A percentile compares a stretch with the other conserved stretches of the same genome.
phyloP scores from a whole-genome alignment of 176 grass and related monocot species.

The Aechmea fasciata region DNA sequence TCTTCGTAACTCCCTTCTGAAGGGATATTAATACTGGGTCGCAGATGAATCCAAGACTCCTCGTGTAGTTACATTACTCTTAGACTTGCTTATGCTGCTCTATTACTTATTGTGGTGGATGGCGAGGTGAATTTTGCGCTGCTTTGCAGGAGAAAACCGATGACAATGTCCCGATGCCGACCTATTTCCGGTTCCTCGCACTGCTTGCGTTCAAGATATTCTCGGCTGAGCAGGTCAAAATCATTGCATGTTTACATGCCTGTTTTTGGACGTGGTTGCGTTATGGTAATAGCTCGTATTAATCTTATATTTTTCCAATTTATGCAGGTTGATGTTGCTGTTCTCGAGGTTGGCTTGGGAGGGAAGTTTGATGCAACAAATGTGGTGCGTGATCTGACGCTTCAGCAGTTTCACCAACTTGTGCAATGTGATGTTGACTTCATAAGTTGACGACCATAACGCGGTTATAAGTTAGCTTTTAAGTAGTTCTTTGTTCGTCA shows the following conservation, averaged over 20 bases:
- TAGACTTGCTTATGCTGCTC: neutral
- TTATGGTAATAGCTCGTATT: neutral
- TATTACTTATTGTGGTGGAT: conserved; percentile 16
- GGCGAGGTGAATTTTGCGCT: conserved; percentile 19
- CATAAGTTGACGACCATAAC: neutral
- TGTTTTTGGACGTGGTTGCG: neutral
- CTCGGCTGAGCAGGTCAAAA: conserved; percentile 67
- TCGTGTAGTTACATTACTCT: neutral
- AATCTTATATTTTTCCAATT: conserved; percentile 6
- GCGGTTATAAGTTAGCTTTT: neutral
- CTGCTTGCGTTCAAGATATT: conserved; percentile 93
- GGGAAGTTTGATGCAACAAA: conserved; percentile 96
- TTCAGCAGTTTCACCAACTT: conserved; percentile 6
- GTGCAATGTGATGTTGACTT: neutral
- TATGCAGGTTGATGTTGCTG: conserved; percentile 81
- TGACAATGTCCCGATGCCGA: conserved; percentile 89
- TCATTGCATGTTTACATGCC: neutral
- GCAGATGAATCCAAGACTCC: conserved; percentile 12
- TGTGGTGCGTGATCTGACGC: conserved; percentile 43
- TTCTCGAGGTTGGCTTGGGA: conserved; percentile 96
- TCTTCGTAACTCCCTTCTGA: too few species aligned
- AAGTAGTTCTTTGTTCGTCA: neutral
- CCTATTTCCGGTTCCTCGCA: conserved; percentile 86
- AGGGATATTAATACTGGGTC: too few species aligned
- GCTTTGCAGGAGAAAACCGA: conserved; percentile 75